Percentiles rank a stretch among this genome's conserved stretches.
Conservation (phyloP, 164 flowering plant genomes). For the Liquidambar formosana region DNA sequence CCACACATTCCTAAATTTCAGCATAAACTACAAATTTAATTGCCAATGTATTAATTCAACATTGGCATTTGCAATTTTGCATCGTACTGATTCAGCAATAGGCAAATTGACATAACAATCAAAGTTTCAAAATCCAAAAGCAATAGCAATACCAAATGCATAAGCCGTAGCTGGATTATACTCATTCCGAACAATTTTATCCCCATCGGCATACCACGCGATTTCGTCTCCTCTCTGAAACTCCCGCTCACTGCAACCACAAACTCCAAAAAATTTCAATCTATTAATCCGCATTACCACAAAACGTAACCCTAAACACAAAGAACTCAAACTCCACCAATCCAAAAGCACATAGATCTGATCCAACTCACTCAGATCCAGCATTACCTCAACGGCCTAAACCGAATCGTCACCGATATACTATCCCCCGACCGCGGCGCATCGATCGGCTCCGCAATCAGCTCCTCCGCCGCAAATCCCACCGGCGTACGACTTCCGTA, state of each 20-base stretch:
- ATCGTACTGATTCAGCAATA: background rate
- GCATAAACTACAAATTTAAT: background rate
- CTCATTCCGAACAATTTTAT: slow-evolving; percentile 83
- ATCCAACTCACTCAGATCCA: slow-evolving; percentile 43
- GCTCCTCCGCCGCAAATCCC: slow-evolving; percentile 50
- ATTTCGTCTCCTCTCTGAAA: slow-evolving; percentile 91
- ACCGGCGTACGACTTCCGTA: slow-evolving; percentile 42
- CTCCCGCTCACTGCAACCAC: slow-evolving; percentile 77
- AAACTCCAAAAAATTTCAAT: slow-evolving; percentile 19
- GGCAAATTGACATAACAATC: background rate
- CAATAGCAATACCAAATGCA: slow-evolving; percentile 71
- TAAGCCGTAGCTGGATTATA: slow-evolving; percentile 84
- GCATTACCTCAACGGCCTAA: slow-evolving; percentile 83
- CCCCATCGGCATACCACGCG: slow-evolving; percentile 95
- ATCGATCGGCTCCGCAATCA: slow-evolving; percentile 54
- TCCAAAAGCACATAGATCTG: slow-evolving; percentile 38
- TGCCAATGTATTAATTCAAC: background rate
- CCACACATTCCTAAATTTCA: background rate
- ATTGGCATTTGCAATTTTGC: background rate
- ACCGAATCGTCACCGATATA: slow-evolving; percentile 89
- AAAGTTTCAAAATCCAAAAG: slow-evolving; percentile 12
- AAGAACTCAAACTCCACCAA: slow-evolving; percentile 13
- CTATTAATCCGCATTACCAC: slow-evolving; percentile 19
- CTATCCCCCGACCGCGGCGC: slow-evolving; percentile 66
- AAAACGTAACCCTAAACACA: slow-evolving; percentile 17